These are phyloP conservation scores for Oropetium thomaeum DNA, from an alignment of 176 grass and related monocot species.

Conservation along the genomic window DNA sequence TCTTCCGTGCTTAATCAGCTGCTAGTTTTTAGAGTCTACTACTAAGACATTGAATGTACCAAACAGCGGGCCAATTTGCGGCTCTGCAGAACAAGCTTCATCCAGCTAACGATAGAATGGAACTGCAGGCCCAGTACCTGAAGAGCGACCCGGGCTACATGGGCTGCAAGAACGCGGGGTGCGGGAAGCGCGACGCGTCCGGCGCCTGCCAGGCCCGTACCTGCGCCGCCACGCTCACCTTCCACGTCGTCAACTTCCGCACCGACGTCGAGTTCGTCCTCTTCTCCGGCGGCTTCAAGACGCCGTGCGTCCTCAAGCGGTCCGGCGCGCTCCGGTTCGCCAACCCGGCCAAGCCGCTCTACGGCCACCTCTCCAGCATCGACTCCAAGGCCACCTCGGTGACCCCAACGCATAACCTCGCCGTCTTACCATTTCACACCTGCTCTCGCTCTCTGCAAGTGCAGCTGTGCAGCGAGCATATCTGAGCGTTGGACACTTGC, in stretches of 20 bases:
- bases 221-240: conserved; percentile 58
- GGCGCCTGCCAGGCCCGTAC: conserved; percentile 39
- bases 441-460: background rate
- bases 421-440: too few relatives aligned
- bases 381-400: conserved; percentile 76
- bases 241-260: conserved; percentile 85
- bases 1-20: background rate
- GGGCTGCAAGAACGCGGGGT: conserved; percentile 48
- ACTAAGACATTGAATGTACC: background rate
- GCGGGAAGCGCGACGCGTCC: conserved; percentile 28
- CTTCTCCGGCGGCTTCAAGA: conserved; percentile 67
- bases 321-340: conserved; percentile 54
- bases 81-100: too few relatives aligned
- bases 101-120: background rate
- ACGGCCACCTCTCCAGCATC: conserved; percentile 65
- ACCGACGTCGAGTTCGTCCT: conserved; percentile 83
- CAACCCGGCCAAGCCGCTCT: conserved; percentile 63
- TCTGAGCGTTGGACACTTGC: background rate
- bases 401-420: background rate
- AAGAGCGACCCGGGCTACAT: conserved; percentile 54
- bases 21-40: too few relatives aligned
- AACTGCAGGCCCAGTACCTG: conserved; percentile 55
- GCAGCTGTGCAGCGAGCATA: background rate
- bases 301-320: conserved; percentile 64
- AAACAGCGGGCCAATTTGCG: too few relatives aligned